Conservation (phyloP, 768 basidiomycete genomes). For the Kondoa malvinella region DNA sequence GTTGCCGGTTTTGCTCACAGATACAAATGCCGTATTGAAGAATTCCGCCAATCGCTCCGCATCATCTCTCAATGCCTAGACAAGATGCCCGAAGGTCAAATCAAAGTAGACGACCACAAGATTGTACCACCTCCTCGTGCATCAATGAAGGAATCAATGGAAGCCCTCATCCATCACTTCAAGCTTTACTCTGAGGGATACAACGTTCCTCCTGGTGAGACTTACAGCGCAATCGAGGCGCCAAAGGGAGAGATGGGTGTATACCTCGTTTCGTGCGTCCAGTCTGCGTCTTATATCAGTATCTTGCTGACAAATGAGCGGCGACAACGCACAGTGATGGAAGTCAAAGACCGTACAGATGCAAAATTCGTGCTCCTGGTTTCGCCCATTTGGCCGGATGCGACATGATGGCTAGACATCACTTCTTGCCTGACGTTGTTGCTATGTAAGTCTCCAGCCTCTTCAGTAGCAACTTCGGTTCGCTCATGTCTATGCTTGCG, state of each 20-base stretch:
- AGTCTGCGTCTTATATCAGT: not conserved
- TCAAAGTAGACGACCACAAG: slow-evolving; percentile 96
- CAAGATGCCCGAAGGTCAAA: slow-evolving; percentile 81
- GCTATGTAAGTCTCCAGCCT: too few relatives aligned
- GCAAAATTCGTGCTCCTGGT: slow-evolving; percentile 43
- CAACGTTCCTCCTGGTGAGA: slow-evolving; percentile 66
- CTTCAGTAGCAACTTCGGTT: too few relatives aligned
- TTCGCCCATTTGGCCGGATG: slow-evolving; percentile 65
- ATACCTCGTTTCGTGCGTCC: slow-evolving; percentile 63
- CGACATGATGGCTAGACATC: slow-evolving; percentile 56
- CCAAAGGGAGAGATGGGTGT: slow-evolving; percentile 99
- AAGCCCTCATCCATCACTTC: slow-evolving; percentile 69
- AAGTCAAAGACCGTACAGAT: slow-evolving; percentile 85
- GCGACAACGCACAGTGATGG: slow-evolving; percentile 50
- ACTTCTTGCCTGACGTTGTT: slow-evolving; percentile 49
- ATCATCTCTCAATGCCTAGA: slow-evolving; percentile 82
- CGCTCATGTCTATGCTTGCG: too few relatives aligned
- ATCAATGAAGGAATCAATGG: slow-evolving; percentile 99
- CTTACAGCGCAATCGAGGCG: slow-evolving; percentile 86
- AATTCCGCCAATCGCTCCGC: slow-evolving; percentile 82
- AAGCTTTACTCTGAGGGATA: slow-evolving; percentile 90
- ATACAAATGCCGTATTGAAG: slow-evolving; percentile 91
- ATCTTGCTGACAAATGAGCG: not conserved
- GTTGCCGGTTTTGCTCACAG: not conserved
- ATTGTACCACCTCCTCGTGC: slow-evolving; percentile 89